Conservation (phyloP, 495 filamentous ascomycete species). For the Aspergillus indologenus region DNA sequence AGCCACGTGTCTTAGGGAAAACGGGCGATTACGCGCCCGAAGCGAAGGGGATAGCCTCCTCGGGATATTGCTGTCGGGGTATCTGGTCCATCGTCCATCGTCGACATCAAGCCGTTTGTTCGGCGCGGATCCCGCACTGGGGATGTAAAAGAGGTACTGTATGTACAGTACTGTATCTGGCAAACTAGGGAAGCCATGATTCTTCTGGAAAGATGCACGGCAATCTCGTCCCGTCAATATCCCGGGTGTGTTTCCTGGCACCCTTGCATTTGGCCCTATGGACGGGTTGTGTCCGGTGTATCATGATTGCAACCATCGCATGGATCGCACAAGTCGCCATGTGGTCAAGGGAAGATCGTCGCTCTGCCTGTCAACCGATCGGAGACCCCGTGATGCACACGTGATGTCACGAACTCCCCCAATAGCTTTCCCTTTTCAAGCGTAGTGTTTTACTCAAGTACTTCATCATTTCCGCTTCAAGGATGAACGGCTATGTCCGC, state of each 20-base stretch:
- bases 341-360: slow-evolving; percentile 3
- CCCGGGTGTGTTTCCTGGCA: not conserved
- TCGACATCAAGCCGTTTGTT: slow-evolving; percentile 6
- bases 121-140: too few relatives aligned
- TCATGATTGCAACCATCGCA: not conserved
- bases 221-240: not conserved
- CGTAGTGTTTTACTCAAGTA: not conserved
- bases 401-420: slow-evolving; percentile 13
- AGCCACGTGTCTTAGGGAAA: slow-evolving; percentile 20
- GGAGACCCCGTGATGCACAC: slow-evolving; percentile 2
- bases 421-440: not conserved
- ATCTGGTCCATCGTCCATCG: not conserved
- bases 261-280: slow-evolving; percentile 4
- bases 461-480: not conserved
- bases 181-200: too few relatives aligned
- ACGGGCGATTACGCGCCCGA: slow-evolving; percentile 20
- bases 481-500: not conserved
- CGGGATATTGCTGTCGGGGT: slow-evolving; percentile 2
- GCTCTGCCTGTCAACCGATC: slow-evolving; percentile 1
- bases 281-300: slow-evolving; percentile 2
- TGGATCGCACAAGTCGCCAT: slow-evolving; percentile 2
- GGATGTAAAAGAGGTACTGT: too few relatives aligned
- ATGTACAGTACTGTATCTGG: too few relatives aligned
- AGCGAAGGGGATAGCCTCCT: slow-evolving; percentile 5
- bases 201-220: not conserved